These are phyloP conservation scores for Canna indica DNA, from an alignment of 176 grass and related monocot species.

Conservation along the genomic window DNA sequence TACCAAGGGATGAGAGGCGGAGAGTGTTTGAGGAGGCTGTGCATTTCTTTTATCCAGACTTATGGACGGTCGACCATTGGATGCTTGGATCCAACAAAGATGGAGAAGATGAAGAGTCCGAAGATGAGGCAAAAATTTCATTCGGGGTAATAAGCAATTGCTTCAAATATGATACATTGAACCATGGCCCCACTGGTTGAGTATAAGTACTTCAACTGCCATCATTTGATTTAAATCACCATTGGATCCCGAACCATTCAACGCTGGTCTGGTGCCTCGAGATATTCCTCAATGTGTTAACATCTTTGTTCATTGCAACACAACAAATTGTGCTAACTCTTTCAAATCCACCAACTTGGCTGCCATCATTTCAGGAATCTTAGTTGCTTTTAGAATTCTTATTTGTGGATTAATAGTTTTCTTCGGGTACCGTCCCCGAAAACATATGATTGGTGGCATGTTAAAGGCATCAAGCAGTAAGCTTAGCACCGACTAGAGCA, in stretches of 20 bases:
- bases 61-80: too few species aligned
- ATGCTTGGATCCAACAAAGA: too few species aligned
- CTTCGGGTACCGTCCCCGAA: constrained; percentile 38
- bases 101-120: too few species aligned
- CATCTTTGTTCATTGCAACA: constrained; percentile 28
- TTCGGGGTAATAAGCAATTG: too few species aligned
- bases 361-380: background rate
- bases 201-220: too few species aligned
- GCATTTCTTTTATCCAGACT: too few species aligned
- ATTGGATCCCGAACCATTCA: constrained; percentile 85
- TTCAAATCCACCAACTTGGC: constrained; percentile 41
- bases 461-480: constrained; percentile 36
- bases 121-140: too few species aligned
- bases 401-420: constrained; percentile 39
- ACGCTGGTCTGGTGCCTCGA: constrained; percentile 43
- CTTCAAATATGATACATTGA: too few species aligned
- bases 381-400: constrained; percentile 27
- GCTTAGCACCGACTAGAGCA: constrained; percentile 24
- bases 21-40: too few species aligned
- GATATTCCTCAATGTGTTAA: constrained; percentile 18
- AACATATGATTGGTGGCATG: constrained; percentile 34
- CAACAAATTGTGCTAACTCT: constrained; percentile 29
- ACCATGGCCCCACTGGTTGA: too few species aligned
- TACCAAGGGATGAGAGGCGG: too few species aligned
- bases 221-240: too few species aligned